phyloP scores from a whole-genome alignment of 306 rosid species.

The Begonia peltatifolia region DNA sequence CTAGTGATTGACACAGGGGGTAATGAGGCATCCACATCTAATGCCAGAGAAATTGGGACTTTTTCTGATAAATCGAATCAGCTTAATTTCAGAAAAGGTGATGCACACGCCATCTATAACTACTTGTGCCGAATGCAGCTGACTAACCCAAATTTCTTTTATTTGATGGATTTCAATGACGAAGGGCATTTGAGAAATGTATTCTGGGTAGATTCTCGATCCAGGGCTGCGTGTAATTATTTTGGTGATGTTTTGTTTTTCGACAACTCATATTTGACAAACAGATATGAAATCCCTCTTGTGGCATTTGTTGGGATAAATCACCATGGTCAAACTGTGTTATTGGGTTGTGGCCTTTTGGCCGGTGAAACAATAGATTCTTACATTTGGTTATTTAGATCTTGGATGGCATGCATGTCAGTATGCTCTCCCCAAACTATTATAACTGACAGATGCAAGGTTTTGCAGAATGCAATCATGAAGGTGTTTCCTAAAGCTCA shows the following conservation, averaged over 20 bases:
- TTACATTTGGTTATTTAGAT: conserved; percentile 66
- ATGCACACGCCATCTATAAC: conserved; percentile 77
- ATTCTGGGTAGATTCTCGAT: conserved; percentile 75
- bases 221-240: conserved; percentile 73
- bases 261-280: conserved; percentile 64
- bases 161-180: conserved; percentile 79
- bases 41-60: conserved; percentile 24
- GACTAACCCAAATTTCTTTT: conserved; percentile 84
- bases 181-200: conserved; percentile 73
- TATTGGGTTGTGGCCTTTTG: conserved; percentile 80
- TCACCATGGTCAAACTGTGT: conserved; percentile 74
- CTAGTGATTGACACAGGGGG: conserved; percentile 77
- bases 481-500: conserved; percentile 62
- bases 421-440: conserved; percentile 64
- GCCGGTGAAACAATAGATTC: conserved; percentile 70
- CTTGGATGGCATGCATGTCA: conserved; percentile 64
- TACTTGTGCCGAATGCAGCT: conserved; percentile 83
- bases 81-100: conserved; percentile 72
- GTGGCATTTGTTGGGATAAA: conserved; percentile 79
- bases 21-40: conserved; percentile 24
- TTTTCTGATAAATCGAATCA: conserved; percentile 27
- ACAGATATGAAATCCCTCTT: conserved; percentile 75
- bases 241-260: conserved; percentile 65
- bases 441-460: conserved; percentile 68
- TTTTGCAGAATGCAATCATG: conserved; percentile 45